Evolutionary conservation across 495 filamentous ascomycete species (phyloP), one percentile per base, ranked within the genome.

Genomic region (Amniculicola lignicola): DNA sequence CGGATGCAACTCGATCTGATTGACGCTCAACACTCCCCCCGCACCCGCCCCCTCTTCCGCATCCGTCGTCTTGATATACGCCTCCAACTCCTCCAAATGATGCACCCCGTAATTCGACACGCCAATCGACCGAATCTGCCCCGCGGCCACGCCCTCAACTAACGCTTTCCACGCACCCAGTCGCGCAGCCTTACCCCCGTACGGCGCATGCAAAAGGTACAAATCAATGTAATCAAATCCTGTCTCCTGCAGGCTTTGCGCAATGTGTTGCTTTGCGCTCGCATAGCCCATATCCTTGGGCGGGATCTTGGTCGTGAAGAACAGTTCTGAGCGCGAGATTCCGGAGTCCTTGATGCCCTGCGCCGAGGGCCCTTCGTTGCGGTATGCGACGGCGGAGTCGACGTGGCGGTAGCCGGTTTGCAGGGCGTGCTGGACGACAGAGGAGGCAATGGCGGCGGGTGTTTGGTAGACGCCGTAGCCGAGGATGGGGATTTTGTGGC

Each of bases 1-100:
- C 0, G 91, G 90, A 66, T 97, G 92, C 15, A 96, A 73, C 72
- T 96, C 91, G 65, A 88, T 88, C 69, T 95, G 90, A 10, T 87
- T 88, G 6, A 95, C 87, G 44, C 81, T 83, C 63, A 96, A 77
- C 18, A 89, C 72, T 2, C 88, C 88, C 10, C 86, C 89, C 47
- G 78, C 82, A 6, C 85, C 87, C 58, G 79, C 77, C 3, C 79
- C 78, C 49, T 81, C 73, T 63, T 82, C 77, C 14, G 60, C 66
- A 61, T 86, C 82, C 4, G 82, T 72, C 66, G 84, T 76, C 56
- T 81, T 77, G 59, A 91, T 90, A 67, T 89, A 85, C 57, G 67
- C 73, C 63, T 94, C 87, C 39, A 96, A 69, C 70, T 89, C 83
- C 48, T 87, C 75, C 0, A 89, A 62, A 64, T 88, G 86, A 35